Evolutionary conservation across 2,329 filamentous ascomycete species (phyloP), one percentile per base, ranked within the genome.

Genomic region (Dryadomyces quercus-mongolicae): DNA sequence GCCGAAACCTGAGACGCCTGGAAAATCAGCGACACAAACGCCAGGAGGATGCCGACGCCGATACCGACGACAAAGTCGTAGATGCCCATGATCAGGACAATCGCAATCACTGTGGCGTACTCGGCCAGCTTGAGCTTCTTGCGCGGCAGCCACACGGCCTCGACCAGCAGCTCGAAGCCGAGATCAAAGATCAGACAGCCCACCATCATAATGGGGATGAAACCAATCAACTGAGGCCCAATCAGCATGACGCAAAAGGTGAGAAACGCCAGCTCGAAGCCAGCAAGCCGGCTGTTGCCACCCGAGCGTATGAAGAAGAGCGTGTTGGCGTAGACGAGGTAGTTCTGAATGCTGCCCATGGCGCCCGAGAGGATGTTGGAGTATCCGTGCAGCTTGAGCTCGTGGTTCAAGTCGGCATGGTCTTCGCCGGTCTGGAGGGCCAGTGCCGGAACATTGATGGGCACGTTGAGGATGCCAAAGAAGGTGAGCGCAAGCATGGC

Each of bases 21-120:
- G 25, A 96, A 84, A 31, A 95, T 88, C 58, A 95, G 86, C 48
- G 88, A 92, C 22, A 94, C 78, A 64, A 95, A 97, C 0, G 93
- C 93, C 47, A 98, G 74, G 1, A 95, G 76, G 54, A 98, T 95
- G 5, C 93, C 93, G 34, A 95, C 80, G 12, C 93, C 83, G 47
- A 98, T 96, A 20, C 93, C 93, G 31, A 90, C 82, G 4, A 98
- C 93, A 65, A 98, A 98, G 68, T 98, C 93, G 70, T 95, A 92
- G 10, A 90, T 82, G 1, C 93, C 93, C 93, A 98, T 98, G 43
- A 95, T 88, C 20, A 96, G 72, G 1, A 96, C 90, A 60, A 97
- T 97, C 42, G 83, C 82, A 54, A 95, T 72, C 48, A 95, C 88
- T 7, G 93, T 98, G 38, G 93, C 66, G 66, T 95, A 98, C 65